These are phyloP conservation scores for Paramecium sexaurelia DNA, from an alignment of 73 alveolate genomes.

Conservation along the genomic window DNA sequence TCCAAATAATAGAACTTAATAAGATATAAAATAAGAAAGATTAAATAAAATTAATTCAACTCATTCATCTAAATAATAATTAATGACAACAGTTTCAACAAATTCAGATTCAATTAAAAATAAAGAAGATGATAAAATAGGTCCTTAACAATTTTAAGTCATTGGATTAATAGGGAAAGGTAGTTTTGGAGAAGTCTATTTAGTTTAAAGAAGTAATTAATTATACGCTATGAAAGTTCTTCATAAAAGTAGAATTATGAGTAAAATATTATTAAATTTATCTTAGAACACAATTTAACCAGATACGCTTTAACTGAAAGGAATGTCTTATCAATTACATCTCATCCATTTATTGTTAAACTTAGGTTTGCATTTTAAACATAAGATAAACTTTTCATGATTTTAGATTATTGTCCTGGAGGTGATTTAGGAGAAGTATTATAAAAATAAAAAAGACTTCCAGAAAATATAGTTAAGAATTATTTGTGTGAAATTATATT, in stretches of 20 bases:
- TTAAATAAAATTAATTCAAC: not conserved
- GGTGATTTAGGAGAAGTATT: conserved; percentile 93
- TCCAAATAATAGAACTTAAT: not conserved
- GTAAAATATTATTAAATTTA: not conserved
- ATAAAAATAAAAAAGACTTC: conserved; percentile 84
- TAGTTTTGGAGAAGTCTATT: conserved; percentile 44
- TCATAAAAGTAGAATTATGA: conserved; percentile 68
- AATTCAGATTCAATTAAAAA: conserved; percentile 31
- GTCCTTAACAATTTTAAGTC: conserved; percentile 48
- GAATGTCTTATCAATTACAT: conserved; percentile 86
- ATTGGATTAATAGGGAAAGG: conserved; percentile 84
- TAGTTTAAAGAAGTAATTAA: conserved; percentile 79
- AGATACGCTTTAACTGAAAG: conserved; percentile 96
- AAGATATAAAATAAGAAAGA: not conserved
- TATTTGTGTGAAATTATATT: conserved; percentile 88
- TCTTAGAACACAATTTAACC: conserved; percentile 78
- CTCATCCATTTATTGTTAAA: conserved; percentile 89
- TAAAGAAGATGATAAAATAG: conserved; percentile 57
- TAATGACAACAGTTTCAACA: not conserved
- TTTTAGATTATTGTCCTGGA: conserved; percentile 93
- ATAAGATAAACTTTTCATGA: conserved; percentile 84
- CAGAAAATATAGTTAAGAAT: conserved; percentile 89
- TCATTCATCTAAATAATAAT: not conserved
- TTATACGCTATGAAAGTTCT: conserved; percentile 75
- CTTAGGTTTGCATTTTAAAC: conserved; percentile 94